Conservation (phyloP, 495 filamentous ascomycete species). For the Pseudomonodictys pantanalensis region DNA sequence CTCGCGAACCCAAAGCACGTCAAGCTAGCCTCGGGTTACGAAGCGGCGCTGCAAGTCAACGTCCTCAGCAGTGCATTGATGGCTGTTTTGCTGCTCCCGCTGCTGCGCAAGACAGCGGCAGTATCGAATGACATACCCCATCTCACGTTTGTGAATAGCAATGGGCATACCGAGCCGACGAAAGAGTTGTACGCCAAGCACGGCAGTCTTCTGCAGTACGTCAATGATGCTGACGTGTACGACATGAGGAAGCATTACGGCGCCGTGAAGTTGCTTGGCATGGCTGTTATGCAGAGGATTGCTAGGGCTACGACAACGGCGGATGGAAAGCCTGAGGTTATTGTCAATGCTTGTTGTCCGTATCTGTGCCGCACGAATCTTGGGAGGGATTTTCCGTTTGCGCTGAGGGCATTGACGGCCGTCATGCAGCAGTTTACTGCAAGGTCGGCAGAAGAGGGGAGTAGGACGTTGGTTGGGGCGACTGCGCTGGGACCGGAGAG, state of each 20-base stretch:
- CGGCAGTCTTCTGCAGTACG: not conserved
- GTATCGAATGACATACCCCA: not conserved
- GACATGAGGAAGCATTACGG: not conserved
- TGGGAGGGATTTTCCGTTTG: not conserved
- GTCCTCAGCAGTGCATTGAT: conserved; percentile 6
- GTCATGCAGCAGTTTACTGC: not conserved
- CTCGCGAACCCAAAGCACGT: conserved; percentile 12
- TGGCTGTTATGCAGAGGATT: conserved; percentile 2
- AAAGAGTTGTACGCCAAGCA: not conserved
- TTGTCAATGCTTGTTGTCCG: conserved; percentile 13
- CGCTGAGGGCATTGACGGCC: not conserved
- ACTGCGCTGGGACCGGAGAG: not conserved
- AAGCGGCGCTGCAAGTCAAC: conserved; percentile 13
- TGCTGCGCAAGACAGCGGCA: conserved; percentile 2
- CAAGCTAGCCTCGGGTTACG: not conserved
- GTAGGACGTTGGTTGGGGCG: conserved; percentile 6
- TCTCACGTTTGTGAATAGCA: not conserved
- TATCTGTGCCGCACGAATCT: not conserved
- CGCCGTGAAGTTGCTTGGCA: not conserved
- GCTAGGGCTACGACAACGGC: not conserved
- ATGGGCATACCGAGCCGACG: not conserved
- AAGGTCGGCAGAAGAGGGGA: conserved; percentile 1
- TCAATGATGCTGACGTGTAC: not conserved
- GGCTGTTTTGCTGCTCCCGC: conserved; percentile 4
- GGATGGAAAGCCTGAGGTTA: not conserved